Evolutionary conservation across 306 rosid genomes (phyloP).

Genomic region (Psophocarpus tetragonolobus): DNA sequence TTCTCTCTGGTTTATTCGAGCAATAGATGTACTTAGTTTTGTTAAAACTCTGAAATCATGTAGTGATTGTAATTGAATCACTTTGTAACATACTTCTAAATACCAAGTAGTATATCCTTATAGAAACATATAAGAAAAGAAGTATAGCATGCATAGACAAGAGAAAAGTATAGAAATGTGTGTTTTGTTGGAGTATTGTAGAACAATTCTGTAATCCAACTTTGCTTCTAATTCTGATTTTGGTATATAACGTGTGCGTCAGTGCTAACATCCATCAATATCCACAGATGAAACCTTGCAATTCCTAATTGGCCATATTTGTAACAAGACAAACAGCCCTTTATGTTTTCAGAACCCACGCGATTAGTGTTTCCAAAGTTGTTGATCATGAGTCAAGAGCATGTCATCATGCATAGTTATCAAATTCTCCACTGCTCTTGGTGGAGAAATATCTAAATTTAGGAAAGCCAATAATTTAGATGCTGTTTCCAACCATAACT

Average conservation of each 20-base stretch:
- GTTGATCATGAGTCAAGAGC: background rate
- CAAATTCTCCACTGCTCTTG: constrained; percentile 3
- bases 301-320: background rate
- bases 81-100: background rate
- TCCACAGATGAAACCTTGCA: constrained; percentile 12
- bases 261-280: constrained; percentile 17
- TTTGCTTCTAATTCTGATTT: background rate
- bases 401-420: constrained; percentile 32
- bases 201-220: background rate
- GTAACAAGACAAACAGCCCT: constrained; percentile 30
- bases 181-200: background rate
- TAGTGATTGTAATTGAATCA: background rate
- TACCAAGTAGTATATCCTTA: background rate
- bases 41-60: background rate
- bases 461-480: constrained; percentile 3
- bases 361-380: constrained; percentile 27
- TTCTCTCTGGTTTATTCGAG: background rate
- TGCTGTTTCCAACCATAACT: constrained; percentile 1
- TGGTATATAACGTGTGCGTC: background rate
- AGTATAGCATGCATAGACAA: too few species aligned
- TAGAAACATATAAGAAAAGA: background rate
- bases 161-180: background rate
- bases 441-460: background rate
- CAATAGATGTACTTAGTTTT: background rate
- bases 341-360: background rate